Evolutionary conservation across 768 basidiomycete species (phyloP), one percentile per base, ranked within the genome.

Genomic region (Gautieria morchelliformis): DNA sequence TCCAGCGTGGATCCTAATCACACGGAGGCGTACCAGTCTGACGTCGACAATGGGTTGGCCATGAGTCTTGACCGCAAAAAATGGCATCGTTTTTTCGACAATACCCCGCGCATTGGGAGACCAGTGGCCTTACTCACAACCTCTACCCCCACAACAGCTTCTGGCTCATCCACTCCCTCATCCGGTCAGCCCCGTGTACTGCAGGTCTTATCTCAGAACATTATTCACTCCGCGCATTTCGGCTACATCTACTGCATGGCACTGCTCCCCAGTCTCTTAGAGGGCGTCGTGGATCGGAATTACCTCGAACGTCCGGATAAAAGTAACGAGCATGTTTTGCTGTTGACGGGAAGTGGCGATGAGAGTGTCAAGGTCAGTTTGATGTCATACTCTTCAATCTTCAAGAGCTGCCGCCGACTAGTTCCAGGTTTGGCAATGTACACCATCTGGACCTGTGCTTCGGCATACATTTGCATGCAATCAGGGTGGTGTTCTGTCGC

Each of bases 211-310:
- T 72, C 79, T 12, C 72, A 72, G 55, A 89, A 91, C 62, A 85
- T 93, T 32, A 75, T 93, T 27, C 84, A 89, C 62, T 89, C 90
- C 1, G 95, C 93, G 3, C 95, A 98, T 69, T 94, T 84, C 67
- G 95, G 95, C 9, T 98, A 98, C 65, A 79, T 97, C 12, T 94
- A 95, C 66, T 91, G 87, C 63, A 84, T 93, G 82, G 71, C 75
- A 14, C 68, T 82, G 15, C 63, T 78, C 11, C 72, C 74, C 20
- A 72, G 70, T 15, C 69, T 66, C n/a, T 66, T 68, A 47, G 71
- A 71, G 55, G 75, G 72, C 15, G 71, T 70, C 40, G 27, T n/a
- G 48, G 65, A 64, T 0, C 65, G 67, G 14, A 64, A 59, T 15
- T 63, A 59, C n/a, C 6, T 7, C 15, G 48, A 49, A 19, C 12